Conservation (phyloP, 805 yeast genomes). For the Candida endomychidarum region DNA sequence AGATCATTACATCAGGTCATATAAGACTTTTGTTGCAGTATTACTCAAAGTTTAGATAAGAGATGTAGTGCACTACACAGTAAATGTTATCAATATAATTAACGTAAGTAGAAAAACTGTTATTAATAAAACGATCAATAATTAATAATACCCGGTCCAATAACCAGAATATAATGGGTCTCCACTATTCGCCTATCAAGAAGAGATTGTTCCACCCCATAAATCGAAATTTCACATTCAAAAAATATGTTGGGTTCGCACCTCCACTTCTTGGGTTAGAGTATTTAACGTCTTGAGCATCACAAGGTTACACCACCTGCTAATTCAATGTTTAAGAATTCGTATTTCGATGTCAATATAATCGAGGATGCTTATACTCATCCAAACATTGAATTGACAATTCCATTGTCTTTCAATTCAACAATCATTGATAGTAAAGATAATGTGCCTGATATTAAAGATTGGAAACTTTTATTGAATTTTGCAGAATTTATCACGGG, state of each 20-base stretch:
- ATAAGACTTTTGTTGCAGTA: no score
- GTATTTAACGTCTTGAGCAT: no score
- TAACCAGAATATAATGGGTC: no score
- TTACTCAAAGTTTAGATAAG: no score
- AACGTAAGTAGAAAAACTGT: no score
- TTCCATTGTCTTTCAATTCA: constrained; percentile 39
- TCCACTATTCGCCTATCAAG: no score
- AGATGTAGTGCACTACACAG: no score
- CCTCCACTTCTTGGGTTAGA: neutral
- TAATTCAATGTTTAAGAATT: constrained; percentile 12
- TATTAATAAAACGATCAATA: no score
- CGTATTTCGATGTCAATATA: constrained; percentile 37
- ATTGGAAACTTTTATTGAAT: constrained; percentile 28
- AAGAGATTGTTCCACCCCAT: constrained; percentile 2
- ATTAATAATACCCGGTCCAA: no score
- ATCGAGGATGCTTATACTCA: constrained; percentile 30
- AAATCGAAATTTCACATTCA: constrained; percentile 4
- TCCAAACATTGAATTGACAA: constrained; percentile 33
- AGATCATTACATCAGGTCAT: no score
- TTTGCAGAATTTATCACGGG: constrained; percentile 32
- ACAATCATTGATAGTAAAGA: constrained; percentile 27
- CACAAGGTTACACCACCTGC: no score
- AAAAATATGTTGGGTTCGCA: constrained; percentile 2
- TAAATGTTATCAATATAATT: no score
- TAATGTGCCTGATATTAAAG: constrained; percentile 26